phyloP scores from a whole-genome alignment of 164 flowering plant species.

The Amborella trichopoda region DNA sequence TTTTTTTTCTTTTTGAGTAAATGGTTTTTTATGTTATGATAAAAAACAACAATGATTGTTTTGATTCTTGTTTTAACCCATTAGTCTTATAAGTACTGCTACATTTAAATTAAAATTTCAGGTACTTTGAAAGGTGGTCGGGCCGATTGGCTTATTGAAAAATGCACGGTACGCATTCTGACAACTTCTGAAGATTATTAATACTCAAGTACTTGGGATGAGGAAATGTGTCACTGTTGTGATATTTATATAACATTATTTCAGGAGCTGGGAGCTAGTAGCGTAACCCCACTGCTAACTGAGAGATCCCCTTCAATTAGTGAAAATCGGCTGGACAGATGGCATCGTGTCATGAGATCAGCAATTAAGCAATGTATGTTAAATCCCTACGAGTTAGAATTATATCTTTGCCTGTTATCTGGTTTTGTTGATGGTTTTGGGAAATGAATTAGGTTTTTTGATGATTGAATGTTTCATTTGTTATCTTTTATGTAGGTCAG shows the following conservation, averaged over 20 bases:
- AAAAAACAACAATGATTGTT: too few relatives aligned
- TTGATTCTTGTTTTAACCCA: too few relatives aligned
- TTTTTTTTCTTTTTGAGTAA: constrained; percentile 1
- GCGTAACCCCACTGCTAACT: constrained; percentile 82
- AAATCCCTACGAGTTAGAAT: too few relatives aligned
- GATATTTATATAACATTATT: constrained; percentile 1
- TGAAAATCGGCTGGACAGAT: constrained; percentile 69
- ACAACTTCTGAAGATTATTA: too few relatives aligned
- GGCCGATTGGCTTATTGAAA: constrained; percentile 94
- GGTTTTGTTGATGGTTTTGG: background rate
- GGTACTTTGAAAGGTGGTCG: constrained; percentile 89
- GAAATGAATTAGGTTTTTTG: background rate
- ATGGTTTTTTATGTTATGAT: too few relatives aligned
- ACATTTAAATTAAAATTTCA: constrained; percentile 14
- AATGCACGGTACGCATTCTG: constrained; percentile 78
- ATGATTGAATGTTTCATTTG: background rate
- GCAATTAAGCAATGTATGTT: constrained; percentile 77
- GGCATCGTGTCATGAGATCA: constrained; percentile 66
- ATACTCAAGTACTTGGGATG: too few relatives aligned
- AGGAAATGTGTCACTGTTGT: too few relatives aligned
- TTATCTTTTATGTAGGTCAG: constrained; percentile 41
- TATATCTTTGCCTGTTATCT: too few relatives aligned
- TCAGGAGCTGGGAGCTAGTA: constrained; percentile 87
- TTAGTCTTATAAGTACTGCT: too few relatives aligned
- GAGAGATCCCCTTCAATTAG: constrained; percentile 72